phyloP scores from a whole-genome alignment of 1,284 basidiomycete genomes.

The Athelia sp. region DNA sequence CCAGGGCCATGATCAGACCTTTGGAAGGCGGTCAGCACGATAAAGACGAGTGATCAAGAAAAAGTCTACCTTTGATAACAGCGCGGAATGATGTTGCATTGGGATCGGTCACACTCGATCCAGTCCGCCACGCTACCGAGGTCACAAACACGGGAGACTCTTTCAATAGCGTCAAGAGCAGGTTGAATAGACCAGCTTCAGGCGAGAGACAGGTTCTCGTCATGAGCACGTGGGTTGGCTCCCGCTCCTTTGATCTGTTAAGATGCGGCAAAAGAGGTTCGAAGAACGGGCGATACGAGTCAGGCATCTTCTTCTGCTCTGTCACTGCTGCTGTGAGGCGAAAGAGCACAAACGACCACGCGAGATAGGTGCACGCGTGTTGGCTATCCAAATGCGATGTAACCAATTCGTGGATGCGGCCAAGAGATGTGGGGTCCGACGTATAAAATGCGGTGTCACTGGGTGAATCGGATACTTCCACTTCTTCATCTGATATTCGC shows the following conservation, averaged over 20 bases:
- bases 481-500: constrained; percentile 50
- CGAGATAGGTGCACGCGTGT: constrained; percentile 65
- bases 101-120: constrained; percentile 68
- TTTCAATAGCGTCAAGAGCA: constrained; percentile 54
- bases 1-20: constrained; percentile 69
- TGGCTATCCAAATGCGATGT: constrained; percentile 50
- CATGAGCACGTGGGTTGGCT: constrained; percentile 51
- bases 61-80: constrained; percentile 69
- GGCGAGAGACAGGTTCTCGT: constrained; percentile 46
- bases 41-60: background rate
- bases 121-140: constrained; percentile 58
- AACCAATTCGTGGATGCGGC: constrained; percentile 62
- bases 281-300: constrained; percentile 51
- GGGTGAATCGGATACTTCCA: constrained; percentile 49
- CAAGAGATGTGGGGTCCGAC: constrained; percentile 49
- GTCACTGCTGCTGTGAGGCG: constrained; percentile 42
- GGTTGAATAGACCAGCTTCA: constrained; percentile 52
- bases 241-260: constrained; percentile 46
- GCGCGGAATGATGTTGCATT: constrained; percentile 81
- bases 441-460: constrained; percentile 48
- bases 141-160: constrained; percentile 73
- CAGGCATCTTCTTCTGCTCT: constrained; percentile 44
- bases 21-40: constrained; percentile 10
- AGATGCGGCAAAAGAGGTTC: constrained; percentile 42
- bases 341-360: constrained; percentile 76